phyloP scores from a whole-genome alignment of 208 protist species.

The Leptomonas seymouri region DNA sequence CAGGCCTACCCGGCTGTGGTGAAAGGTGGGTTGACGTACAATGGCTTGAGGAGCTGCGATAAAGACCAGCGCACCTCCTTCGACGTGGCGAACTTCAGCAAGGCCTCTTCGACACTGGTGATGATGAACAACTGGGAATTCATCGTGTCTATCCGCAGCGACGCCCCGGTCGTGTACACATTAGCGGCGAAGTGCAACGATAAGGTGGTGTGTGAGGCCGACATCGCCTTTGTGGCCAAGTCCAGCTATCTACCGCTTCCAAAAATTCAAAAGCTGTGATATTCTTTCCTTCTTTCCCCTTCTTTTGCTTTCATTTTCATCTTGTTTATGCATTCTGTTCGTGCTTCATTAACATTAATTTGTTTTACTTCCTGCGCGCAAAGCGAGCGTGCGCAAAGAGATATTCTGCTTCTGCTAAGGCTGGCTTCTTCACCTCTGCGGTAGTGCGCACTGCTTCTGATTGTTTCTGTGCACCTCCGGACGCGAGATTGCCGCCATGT shows the following conservation, averaged over 20 bases:
- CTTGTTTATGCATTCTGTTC: background rate
- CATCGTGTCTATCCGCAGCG: conserved; percentile 9
- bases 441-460: no score
- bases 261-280: no score
- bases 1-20: background rate
- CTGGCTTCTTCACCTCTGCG: no score
- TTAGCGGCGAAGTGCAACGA: conserved; percentile 29
- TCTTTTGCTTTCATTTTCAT: no score
- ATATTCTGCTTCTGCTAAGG: no score
- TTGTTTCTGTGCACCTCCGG: no score
- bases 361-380: background rate
- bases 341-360: background rate
- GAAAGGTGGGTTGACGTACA: conserved; percentile 6
- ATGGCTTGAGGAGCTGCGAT: conserved; percentile 6
- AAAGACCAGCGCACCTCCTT: conserved; percentile 1
- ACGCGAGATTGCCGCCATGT: no score
- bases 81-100: background rate
- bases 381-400: background rate
- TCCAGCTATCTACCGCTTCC: background rate
- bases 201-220: conserved; percentile 42
- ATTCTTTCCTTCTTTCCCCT: no score
- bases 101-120: background rate
- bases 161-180: conserved; percentile 32
- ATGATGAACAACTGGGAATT: conserved; percentile 18
- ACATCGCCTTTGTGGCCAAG: conserved; percentile 29